Evolutionary conservation across 495 filamentous ascomycete genomes (phyloP).

Genomic region (Penicillium angulare): DNA sequence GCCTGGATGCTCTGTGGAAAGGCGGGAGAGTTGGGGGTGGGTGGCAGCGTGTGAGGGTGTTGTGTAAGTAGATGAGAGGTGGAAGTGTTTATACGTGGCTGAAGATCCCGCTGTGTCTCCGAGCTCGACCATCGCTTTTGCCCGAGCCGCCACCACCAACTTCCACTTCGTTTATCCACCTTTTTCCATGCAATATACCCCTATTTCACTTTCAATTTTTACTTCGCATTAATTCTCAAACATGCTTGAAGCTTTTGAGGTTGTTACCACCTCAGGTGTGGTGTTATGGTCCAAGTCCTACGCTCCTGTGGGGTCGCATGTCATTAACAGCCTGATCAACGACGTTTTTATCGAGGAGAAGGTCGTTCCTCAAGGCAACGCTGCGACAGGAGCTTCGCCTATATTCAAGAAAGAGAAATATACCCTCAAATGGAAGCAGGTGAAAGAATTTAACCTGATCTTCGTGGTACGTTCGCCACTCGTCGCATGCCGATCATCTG

Average conservation of each 20-base stretch:
- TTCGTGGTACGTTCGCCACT: slow-evolving; percentile 71
- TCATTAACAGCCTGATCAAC: slow-evolving; percentile 92
- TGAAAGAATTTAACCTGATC: slow-evolving; percentile 89
- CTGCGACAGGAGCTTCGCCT: slow-evolving; percentile 36
- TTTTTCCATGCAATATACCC: slow-evolving; percentile 1
- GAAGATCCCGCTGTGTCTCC: slow-evolving; percentile 28
- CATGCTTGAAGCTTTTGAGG: slow-evolving; percentile 98
- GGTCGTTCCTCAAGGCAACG: slow-evolving; percentile 54
- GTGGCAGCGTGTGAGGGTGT: slow-evolving; percentile 9
- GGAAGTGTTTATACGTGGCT: slow-evolving; percentile 46
- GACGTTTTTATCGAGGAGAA: slow-evolving; percentile 97
- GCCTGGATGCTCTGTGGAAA: slow-evolving; percentile 1
- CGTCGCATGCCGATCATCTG: slow-evolving; percentile 13
- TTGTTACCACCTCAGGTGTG: slow-evolving; percentile 91
- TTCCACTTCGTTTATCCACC: slow-evolving; percentile 9
- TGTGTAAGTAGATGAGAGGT: not conserved
- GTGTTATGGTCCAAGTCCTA: slow-evolving; percentile 95
- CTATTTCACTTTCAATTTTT: slow-evolving; percentile 3
- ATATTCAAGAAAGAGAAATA: slow-evolving; percentile 90
- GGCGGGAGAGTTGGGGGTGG: slow-evolving; percentile 10
- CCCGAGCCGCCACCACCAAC: slow-evolving; percentile 39
- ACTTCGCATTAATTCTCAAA: not conserved
- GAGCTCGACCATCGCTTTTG: slow-evolving; percentile 29
- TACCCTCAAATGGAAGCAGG: slow-evolving; percentile 88
- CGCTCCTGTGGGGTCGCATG: slow-evolving; percentile 69